phyloP scores from a whole-genome alignment of 2,329 filamentous ascomycete species.

The Talaromyces funiculosus region DNA sequence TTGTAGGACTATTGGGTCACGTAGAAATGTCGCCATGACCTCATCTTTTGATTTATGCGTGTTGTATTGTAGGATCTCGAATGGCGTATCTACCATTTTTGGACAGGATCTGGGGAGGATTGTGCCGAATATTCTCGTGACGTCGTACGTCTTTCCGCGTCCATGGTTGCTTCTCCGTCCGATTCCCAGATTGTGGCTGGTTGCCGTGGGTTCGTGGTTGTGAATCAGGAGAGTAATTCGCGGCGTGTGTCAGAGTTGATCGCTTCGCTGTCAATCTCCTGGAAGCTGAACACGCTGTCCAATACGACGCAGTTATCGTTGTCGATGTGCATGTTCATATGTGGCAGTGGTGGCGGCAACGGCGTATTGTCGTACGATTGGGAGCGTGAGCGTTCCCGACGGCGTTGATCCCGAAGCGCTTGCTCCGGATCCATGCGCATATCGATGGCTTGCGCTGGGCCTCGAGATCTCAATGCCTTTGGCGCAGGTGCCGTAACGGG shows the following conservation, averaged over 20 bases:
- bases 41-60: background rate
- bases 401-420: background rate
- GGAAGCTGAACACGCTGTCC: background rate
- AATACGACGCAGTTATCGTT: background rate
- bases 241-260: background rate
- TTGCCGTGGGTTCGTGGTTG: too few species aligned
- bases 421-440: background rate
- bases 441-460: too few species aligned
- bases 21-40: conserved; percentile 16
- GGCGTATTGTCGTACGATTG: background rate
- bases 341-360: background rate
- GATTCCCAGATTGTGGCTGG: too few species aligned
- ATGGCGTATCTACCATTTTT: background rate
- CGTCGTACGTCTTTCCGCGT: too few species aligned
- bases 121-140: too few species aligned
- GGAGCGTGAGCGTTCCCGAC: background rate
- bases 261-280: background rate
- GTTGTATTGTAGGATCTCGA: background rate
- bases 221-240: background rate
- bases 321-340: background rate
- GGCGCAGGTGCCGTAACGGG: too few species aligned
- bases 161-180: too few species aligned
- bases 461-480: too few species aligned
- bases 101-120: too few species aligned
- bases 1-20: conserved; percentile 14